A percentile compares a stretch with the other conserved stretches of the same genome.
These are phyloP conservation scores for Kuraishia floccosa DNA, from an alignment of 805 yeast species.

Conservation along the genomic window DNA sequence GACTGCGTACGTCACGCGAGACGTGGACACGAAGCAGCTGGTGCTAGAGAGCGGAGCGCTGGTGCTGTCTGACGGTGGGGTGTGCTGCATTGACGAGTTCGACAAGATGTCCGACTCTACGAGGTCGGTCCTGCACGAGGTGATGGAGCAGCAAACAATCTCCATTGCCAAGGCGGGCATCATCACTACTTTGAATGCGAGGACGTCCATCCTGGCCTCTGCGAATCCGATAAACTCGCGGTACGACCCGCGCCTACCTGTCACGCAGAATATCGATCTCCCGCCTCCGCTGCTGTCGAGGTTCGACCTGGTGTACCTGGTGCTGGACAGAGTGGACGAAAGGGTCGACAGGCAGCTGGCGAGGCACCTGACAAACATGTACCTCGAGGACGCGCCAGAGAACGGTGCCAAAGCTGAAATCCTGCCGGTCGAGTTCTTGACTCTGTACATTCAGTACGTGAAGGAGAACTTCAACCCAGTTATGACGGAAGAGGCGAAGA, in stretches of 20 bases:
- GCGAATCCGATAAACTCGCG: conserved; percentile 96
- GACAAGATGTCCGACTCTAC: conserved; percentile 96
- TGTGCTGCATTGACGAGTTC: conserved; percentile 97
- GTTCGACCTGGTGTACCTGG: conserved; percentile 87
- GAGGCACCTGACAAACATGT: conserved; percentile 81
- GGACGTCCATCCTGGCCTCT: conserved; percentile 91
- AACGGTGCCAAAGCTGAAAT: conserved; percentile 59
- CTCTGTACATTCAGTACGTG: conserved; percentile 89
- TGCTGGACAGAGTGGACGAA: conserved; percentile 89
- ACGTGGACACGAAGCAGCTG: conserved; percentile 83
- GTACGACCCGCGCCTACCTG: conserved; percentile 91
- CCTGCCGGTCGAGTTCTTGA: conserved; percentile 78
- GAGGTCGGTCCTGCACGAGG: conserved; percentile 92
- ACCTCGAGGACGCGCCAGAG: conserved; percentile 76
- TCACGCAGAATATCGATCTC: conserved; percentile 86
- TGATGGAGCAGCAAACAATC: conserved; percentile 98
- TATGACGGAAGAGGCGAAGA: conserved; percentile 70
- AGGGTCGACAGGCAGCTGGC: conserved; percentile 78
- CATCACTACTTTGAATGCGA: conserved; percentile 90
- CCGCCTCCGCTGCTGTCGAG: conserved; percentile 95
- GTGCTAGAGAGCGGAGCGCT: conserved; percentile 95
- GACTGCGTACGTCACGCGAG: conserved; percentile 94
- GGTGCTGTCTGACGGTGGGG: conserved; percentile 94
- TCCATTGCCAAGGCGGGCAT: conserved; percentile 98
- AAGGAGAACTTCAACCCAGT: conserved; percentile 76